Conservation (phyloP, 2,329 filamentous ascomycete genomes). For the Diaporthe caulivora region DNA sequence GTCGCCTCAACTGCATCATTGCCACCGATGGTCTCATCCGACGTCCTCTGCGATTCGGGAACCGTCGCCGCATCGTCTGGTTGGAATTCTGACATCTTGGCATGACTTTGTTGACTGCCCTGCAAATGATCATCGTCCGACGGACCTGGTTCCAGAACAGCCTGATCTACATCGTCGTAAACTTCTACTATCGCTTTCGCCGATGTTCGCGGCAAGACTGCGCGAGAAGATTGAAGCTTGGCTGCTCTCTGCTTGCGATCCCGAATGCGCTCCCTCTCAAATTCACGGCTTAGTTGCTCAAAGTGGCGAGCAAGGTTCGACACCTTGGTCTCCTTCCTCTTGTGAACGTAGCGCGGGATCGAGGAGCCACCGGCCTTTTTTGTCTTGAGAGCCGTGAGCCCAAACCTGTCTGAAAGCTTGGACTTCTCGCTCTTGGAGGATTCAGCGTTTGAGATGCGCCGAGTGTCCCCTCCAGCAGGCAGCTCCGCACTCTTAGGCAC, state of each 20-base stretch:
- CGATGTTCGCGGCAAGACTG: constrained; percentile 85
- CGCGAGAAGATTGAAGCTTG: constrained; percentile 79
- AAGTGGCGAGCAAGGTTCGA: constrained; percentile 96
- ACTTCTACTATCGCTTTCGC: constrained; percentile 98
- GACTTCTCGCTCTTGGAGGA: constrained; percentile 71
- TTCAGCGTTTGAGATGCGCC: constrained; percentile 52
- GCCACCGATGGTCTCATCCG: constrained; percentile 36
- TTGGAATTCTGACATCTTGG: constrained; percentile 48
- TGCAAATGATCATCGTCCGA: constrained; percentile 71
- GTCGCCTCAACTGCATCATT: constrained; percentile 36
- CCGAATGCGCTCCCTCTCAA: constrained; percentile 91
- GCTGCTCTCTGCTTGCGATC: constrained; percentile 86
- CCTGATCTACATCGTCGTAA: constrained; percentile 93
- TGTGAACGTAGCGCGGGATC: constrained; percentile 88
- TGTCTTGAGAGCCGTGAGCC: constrained; percentile 73
- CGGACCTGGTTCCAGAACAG: constrained; percentile 83
- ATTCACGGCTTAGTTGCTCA: constrained; percentile 95
- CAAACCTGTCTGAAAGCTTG: constrained; percentile 80
- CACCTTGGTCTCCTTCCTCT: constrained; percentile 81
- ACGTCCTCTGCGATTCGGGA: constrained; percentile 34
- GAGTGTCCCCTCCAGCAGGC: constrained; percentile 47
- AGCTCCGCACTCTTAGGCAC: constrained; percentile 49
- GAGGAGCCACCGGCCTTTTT: constrained; percentile 75
- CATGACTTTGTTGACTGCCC: constrained; percentile 50
- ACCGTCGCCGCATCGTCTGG: constrained; percentile 40